Base-by-base conservation (phyloP, 441 rosid species). In the Hura crepitans region DNA sequence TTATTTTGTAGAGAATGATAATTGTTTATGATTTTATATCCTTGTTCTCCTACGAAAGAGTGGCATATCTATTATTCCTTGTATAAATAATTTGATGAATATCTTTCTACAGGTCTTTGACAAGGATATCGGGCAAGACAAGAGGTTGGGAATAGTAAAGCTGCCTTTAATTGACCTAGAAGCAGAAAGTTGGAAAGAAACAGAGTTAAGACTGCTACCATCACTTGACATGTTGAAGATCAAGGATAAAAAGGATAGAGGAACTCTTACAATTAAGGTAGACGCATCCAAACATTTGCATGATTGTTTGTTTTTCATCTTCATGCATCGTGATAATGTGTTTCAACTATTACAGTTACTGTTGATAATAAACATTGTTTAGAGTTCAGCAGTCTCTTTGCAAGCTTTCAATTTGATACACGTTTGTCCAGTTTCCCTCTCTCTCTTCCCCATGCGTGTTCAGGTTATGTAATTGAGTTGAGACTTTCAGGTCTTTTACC, bases 231-330 rank as follows among this genome's bases (percentile, higher is more conserved):
- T 88, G 72, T 62, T 89, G 82, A 94, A 89, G 84, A 81, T 90
- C 30, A 94, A 91, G 80, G 98, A 94, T 74, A 88, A 91, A 85
- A 91, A 87, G 80, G 98, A 94, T 72, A 81, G 97, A 81, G 97
- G 97, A 81, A 91, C 81, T 62, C 59, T 86, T 62, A 84, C 87
- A 47, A 77, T 91, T n/a, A 86, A 87, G 98, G 98, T 91, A 57
- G 20, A n/a, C n/a, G 7, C 12, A 20, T 4, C 13, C 31, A 14
- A 5, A n/a, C 18, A 33, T 59, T 59, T 25, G 14, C n/a, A 42
- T 62, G 2, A 12, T 62, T 23, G 59, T 54, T 43, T 42, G 4
- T 53, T 31, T 13, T 8, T 31, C 50, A 1, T 50, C 1, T 33
- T 50, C 37, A 2, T 51, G 12, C 35, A 10, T 33, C 25, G 0